Conservation (phyloP, 768 basidiomycete genomes). For the Auricularia auricula-judae region DNA sequence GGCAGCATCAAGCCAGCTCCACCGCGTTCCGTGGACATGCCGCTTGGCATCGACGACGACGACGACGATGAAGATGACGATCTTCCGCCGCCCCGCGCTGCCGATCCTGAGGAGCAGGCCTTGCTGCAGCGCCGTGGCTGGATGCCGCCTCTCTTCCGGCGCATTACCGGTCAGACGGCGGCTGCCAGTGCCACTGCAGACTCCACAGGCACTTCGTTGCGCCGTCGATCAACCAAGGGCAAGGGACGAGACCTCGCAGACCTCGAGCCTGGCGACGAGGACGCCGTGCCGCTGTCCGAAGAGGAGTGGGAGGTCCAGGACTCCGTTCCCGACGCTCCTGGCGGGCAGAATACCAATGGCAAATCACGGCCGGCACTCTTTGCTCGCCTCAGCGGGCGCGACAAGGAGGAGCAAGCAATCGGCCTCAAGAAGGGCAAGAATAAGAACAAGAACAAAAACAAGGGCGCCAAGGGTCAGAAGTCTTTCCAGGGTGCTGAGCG, state of each 20-base stretch:
- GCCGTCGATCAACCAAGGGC: neutral
- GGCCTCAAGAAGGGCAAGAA: neutral
- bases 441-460: constrained; percentile 1
- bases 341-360: neutral
- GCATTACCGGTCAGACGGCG: neutral
- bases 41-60: neutral
- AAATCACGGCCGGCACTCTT: neutral
- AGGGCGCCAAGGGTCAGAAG: neutral
- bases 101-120: neutral
- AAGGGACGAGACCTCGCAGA: neutral
- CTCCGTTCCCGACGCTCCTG: neutral
- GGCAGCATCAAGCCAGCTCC: neutral
- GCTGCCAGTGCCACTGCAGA: neutral
- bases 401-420: neutral
- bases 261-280: neutral
- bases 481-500: neutral
- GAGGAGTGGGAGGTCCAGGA: constrained; percentile 1
- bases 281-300: neutral
- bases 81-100: neutral
- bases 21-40: neutral
- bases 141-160: neutral
- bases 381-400: neutral
- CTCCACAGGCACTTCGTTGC: neutral
- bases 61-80: neutral
- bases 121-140: neutral